phyloP scores from a whole-genome alignment of 202 grass and related monocot species.

The Zizania palustris region DNA sequence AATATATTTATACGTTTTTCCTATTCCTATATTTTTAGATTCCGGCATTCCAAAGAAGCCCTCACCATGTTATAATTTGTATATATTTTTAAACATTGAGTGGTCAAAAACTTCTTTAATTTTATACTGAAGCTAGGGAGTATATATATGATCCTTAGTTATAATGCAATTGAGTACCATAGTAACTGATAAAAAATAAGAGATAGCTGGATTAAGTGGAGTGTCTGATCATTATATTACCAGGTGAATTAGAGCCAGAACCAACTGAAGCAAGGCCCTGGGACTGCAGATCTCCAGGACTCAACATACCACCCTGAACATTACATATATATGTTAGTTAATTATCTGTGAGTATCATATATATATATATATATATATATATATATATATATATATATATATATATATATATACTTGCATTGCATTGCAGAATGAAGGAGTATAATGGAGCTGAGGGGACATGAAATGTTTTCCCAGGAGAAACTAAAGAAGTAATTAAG shows the following conservation, averaged over 20 bases:
- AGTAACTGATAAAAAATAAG: background rate
- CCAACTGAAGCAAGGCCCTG: constrained; percentile 46
- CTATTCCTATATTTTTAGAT: too few relatives aligned
- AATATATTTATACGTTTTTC: too few relatives aligned
- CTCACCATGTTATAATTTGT: too few relatives aligned
- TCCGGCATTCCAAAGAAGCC: too few relatives aligned
- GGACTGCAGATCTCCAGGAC: constrained; percentile 46
- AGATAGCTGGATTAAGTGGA: background rate
- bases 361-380: too few relatives aligned
- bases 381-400: too few relatives aligned
- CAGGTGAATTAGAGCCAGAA: constrained; percentile 31
- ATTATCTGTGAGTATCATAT: constrained; percentile 11
- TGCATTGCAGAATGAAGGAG: background rate
- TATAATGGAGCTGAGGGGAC: too few relatives aligned
- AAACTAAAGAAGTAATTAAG: background rate
- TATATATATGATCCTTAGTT: background rate
- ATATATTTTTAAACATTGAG: too few relatives aligned
- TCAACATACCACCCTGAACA: constrained; percentile 47
- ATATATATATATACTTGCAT: too few relatives aligned
- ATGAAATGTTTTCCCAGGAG: background rate
- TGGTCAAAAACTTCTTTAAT: too few relatives aligned
- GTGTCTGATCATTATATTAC: constrained; percentile 46
- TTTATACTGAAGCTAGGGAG: too few relatives aligned
- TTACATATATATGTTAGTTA: constrained; percentile 8
- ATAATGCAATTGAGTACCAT: background rate